Base-by-base conservation (phyloP, 2,329 filamentous ascomycete genomes). In the Hawksworthiomyces lignivorus region DNA sequence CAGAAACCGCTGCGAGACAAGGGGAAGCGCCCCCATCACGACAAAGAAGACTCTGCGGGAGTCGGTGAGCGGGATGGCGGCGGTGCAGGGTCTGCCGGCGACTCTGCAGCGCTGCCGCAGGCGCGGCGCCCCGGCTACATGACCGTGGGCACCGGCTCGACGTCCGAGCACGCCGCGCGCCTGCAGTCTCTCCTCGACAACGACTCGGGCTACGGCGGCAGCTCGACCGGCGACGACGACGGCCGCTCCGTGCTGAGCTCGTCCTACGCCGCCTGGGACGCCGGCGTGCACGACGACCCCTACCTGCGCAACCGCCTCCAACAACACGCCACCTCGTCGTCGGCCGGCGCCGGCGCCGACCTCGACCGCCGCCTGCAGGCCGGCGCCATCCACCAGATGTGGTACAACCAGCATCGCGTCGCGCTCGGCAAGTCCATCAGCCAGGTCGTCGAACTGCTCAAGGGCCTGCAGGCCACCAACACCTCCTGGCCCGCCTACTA, bases 401-500 rank as follows among this genome's bases (percentile, higher is more conserved):
- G 86, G 72, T 96, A 95, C 66, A 97, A 97, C 62, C 80, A 87
- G 55, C 95, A 97, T 60, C 81, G 89, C 45, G 85, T 82, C 6
- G 80, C 85, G 24, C 77, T 98, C n/a, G 87, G 80, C 32, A 83
- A 89, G 46, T 84, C 88, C 12, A 96, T 98, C 57, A 85, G 82
- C 56, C 79, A 81, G 52, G 90, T 89, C 8, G 78, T 96, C 44
- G 87, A 96, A 46, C 78, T 87, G 3, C 67, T 98, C 50, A 82
- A 84, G 60, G 79, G 78, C 46, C 73, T 98, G 44, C 89, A 94
- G 62, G 43, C 89, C 48, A 92, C 87, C 74, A 98, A 98, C 56
- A 69, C 82, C 12, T 77, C 81, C 56, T 97, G 92, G 92, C 92
- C 92, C 1, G 90, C 89, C 24, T 86, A 94, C 59, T 98, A 98